phyloP scores from a whole-genome alignment of 106 monocot species.

The Dioscorea zingiberensis region DNA sequence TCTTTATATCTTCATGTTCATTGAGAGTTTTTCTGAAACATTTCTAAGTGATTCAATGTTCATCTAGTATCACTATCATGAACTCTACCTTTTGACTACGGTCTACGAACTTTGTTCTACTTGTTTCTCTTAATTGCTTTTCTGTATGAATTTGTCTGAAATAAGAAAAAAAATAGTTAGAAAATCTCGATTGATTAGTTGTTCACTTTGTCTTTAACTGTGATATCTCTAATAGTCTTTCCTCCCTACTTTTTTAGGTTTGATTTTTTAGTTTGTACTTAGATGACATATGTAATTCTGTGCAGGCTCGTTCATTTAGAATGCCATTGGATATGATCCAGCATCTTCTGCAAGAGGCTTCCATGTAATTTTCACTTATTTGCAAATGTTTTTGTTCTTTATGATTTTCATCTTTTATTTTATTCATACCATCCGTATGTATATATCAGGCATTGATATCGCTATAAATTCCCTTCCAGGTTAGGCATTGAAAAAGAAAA shows the following conservation, averaged over 20 bases:
- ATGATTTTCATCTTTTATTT: not conserved
- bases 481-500: conserved; percentile 43
- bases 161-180: not conserved
- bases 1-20: too few species aligned
- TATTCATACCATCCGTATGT: not conserved
- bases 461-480: conserved; percentile 17
- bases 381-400: not conserved
- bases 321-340: conserved; percentile 33
- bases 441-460: conserved; percentile 1
- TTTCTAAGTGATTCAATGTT: too few species aligned
- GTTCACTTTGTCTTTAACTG: not conserved
- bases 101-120: not conserved
- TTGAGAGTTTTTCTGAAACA: too few species aligned
- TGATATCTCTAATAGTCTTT: not conserved
- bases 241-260: not conserved
- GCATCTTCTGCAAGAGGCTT: conserved; percentile 30
- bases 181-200: not conserved
- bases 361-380: conserved; percentile 21
- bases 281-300: not conserved
- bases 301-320: conserved; percentile 27
- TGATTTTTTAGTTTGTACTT: not conserved
- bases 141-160: too few species aligned
- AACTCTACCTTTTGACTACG: too few species aligned
- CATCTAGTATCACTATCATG: too few species aligned
- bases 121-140: not conserved